phyloP scores from a whole-genome alignment of 257 asterid species.

The Petunia secreta region DNA sequence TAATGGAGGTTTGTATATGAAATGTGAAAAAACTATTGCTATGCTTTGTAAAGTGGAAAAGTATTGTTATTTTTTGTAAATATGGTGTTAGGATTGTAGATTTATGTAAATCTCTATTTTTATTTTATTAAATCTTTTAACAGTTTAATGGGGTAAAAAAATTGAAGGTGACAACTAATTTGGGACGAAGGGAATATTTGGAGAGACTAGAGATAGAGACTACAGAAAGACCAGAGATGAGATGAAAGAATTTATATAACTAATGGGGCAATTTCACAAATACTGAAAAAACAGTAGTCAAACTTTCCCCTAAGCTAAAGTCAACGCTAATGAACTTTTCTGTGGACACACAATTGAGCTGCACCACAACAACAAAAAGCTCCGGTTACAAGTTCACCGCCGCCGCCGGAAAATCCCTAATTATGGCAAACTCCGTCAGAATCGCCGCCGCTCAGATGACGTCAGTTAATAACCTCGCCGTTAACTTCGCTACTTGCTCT shows the following conservation, averaged over 20 bases:
- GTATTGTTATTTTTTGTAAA: too few relatives aligned
- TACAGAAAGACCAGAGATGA: too few relatives aligned
- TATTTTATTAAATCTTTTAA: too few relatives aligned
- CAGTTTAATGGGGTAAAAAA: too few relatives aligned
- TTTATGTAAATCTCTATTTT: too few relatives aligned
- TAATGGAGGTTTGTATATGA: too few relatives aligned
- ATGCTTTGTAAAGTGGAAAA: too few relatives aligned
- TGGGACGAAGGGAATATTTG: too few relatives aligned
- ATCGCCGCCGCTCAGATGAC: slow-evolving; percentile 98
- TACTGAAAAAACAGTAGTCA: neutral
- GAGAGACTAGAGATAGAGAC: too few relatives aligned
- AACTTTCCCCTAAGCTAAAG: neutral
- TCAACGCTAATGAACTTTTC: neutral
- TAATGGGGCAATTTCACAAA: neutral
- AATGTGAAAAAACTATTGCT: too few relatives aligned
- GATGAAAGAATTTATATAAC: neutral
- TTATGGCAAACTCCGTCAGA: slow-evolving; percentile 66
- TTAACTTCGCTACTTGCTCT: slow-evolving; percentile 79
- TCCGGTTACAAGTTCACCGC: neutral
- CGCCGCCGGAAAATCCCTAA: slow-evolving; percentile 36
- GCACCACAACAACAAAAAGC: neutral
- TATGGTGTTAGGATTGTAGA: too few relatives aligned
- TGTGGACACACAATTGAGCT: neutral
- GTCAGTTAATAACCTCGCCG: slow-evolving; percentile 70
- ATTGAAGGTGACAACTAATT: too few relatives aligned